Evolutionary conservation across 768 basidiomycete species (phyloP).

Genomic region (Macrolepiota albuminosa): DNA sequence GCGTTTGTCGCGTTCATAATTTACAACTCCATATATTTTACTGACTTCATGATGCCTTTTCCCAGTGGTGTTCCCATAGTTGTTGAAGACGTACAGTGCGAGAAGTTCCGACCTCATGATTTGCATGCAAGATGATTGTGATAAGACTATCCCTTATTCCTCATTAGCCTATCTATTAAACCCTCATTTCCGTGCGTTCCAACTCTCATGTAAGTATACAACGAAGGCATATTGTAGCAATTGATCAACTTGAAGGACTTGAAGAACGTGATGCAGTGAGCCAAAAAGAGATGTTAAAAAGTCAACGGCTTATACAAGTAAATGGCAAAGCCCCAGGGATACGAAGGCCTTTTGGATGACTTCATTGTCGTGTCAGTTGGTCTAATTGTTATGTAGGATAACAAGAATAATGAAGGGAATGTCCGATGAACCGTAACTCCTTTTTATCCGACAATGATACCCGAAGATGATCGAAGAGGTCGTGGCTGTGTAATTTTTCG

Average conservation of each 20-base stretch:
- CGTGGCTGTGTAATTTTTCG: constrained; percentile 32
- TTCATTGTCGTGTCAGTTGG: constrained; percentile 31
- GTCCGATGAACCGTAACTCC: constrained; percentile 20
- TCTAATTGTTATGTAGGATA: not conserved
- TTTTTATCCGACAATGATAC: constrained; percentile 8
- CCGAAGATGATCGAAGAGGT: constrained; percentile 3
- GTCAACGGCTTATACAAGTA: constrained; percentile 24
- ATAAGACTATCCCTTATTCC: constrained; percentile 19
- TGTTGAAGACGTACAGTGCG: constrained; percentile 5
- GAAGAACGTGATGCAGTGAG: constrained; percentile 23
- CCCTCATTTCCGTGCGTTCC: constrained; percentile 20
- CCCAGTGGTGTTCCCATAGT: constrained; percentile 6
- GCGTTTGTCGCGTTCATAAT: constrained; percentile 7
- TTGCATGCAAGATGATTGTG: constrained; percentile 7
- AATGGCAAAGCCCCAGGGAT: constrained; percentile 21
- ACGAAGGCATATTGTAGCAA: constrained; percentile 16
- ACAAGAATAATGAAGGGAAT: not conserved
- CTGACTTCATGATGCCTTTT: constrained; percentile 3
- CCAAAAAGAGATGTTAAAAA: constrained; percentile 25
- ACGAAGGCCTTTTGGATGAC: constrained; percentile 22
- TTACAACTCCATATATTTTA: constrained; percentile 4
- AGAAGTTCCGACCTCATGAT: constrained; percentile 11
- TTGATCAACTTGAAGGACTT: constrained; percentile 9
- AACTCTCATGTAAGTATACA: constrained; percentile 10
- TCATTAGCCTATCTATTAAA: constrained; percentile 27